A percentile compares a stretch with the other conserved stretches of the same genome.
phyloP scores from a whole-genome alignment of 2,329 filamentous ascomycete species.

The Penicillium sumatraense region DNA sequence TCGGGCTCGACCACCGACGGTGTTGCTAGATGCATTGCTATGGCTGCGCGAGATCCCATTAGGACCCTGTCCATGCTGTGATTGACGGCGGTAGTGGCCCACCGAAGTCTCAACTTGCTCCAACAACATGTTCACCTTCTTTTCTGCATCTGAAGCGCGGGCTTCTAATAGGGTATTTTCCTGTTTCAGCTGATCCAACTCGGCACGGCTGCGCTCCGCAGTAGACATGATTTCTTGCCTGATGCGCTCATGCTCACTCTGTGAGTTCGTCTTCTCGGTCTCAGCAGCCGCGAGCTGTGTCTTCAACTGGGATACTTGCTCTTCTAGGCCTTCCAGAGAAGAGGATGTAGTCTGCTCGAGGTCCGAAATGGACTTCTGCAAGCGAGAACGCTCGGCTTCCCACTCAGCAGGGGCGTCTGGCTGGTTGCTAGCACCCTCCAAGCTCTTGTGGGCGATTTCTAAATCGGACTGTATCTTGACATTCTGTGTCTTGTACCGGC shows the following conservation, averaged over 20 bases:
- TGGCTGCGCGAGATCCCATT: conserved; percentile 56
- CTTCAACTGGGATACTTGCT: conserved; percentile 69
- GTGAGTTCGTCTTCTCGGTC: conserved; percentile 71
- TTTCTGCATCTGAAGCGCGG: conserved; percentile 86
- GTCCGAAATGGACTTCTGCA: conserved; percentile 70
- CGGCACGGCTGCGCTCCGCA: conserved; percentile 62
- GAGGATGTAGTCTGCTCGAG: conserved; percentile 71
- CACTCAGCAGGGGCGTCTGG: conserved; percentile 63
- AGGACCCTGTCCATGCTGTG: conserved; percentile 49
- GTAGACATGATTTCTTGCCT: conserved; percentile 62
- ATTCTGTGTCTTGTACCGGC: conserved; percentile 88
- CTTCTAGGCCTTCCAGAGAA: conserved; percentile 71
- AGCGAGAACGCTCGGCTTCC: conserved; percentile 71
- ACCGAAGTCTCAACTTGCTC: conserved; percentile 95
- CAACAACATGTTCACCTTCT: conserved; percentile 87
- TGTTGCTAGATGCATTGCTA: conserved; percentile 59
- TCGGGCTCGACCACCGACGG: conserved; percentile 44
- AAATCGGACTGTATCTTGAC: conserved; percentile 80
- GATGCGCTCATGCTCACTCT: conserved; percentile 59
- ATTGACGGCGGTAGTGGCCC: conserved; percentile 87
- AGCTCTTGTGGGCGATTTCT: conserved; percentile 65
- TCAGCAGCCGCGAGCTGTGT: conserved; percentile 70
- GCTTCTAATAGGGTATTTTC: conserved; percentile 83
- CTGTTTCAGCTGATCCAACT: conserved; percentile 79
- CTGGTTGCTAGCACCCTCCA: conserved; percentile 43